Evolutionary conservation across 306 rosid species (phyloP).

Genomic region (Vicia sativa): DNA sequence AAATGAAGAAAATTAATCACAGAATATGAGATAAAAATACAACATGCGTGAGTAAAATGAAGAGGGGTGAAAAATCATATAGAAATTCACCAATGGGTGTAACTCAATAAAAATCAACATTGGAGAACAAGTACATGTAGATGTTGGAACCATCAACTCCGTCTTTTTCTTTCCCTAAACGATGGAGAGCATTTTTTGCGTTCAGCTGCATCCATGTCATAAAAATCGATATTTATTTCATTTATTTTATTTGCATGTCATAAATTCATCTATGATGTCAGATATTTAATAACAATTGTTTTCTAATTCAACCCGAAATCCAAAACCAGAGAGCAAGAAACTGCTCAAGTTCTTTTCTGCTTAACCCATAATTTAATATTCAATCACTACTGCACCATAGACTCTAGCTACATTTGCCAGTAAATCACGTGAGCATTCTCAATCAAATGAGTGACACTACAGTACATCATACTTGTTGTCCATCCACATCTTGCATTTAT

Average conservation of each 20-base stretch:
- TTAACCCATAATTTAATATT: constrained; percentile 25
- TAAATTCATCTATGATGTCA: constrained; percentile 21
- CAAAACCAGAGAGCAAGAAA: constrained; percentile 18
- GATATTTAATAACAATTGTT: constrained; percentile 15
- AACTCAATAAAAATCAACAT: constrained; percentile 34
- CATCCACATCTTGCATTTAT: constrained; percentile 20
- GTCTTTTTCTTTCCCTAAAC: constrained; percentile 66
- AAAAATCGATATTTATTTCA: constrained; percentile 25
- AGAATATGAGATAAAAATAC: constrained; percentile 23
- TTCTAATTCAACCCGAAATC: constrained; percentile 21
- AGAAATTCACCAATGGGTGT: constrained; percentile 32
- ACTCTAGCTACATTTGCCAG: neutral
- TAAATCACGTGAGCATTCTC: neutral
- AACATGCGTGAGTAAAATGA: constrained; percentile 9
- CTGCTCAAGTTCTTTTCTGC: constrained; percentile 22
- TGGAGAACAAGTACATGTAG: constrained; percentile 69
- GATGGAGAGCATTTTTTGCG: constrained; percentile 59
- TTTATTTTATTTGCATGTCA: constrained; percentile 18
- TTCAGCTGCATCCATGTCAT: constrained; percentile 61
- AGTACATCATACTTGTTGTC: neutral
- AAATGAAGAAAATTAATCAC: constrained; percentile 19
- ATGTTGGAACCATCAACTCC: constrained; percentile 89
- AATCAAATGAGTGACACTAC: neutral
- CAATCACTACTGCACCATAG: constrained; percentile 6
- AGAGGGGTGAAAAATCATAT: constrained; percentile 32